Evolutionary conservation across 768 basidiomycete species (phyloP), one percentile per base, ranked within the genome.

Genomic region (Chlorophyllum brunneum): DNA sequence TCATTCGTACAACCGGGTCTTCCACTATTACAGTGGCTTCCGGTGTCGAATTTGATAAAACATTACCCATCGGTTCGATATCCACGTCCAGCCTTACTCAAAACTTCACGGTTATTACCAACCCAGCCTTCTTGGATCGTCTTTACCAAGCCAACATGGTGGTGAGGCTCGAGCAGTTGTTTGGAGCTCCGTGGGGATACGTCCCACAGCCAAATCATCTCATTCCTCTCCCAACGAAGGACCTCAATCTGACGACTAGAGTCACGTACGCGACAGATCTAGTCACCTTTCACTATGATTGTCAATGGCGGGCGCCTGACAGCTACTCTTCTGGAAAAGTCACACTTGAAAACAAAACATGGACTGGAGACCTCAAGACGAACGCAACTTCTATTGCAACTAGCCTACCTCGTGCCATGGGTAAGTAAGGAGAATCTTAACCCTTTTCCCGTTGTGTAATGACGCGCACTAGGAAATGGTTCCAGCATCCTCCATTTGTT

Each of bases 131-230:
- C n/a, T n/a, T n/a, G n/a, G n/a, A n/a, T n/a, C n/a, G n/a, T n/a
- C n/a, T n/a, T n/a, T n/a, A n/a, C n/a, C n/a, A n/a, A n/a, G n/a
- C n/a, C n/a, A n/a, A n/a, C n/a, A n/a, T n/a, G n/a, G n/a, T n/a
- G n/a, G n/a, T n/a, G n/a, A n/a, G n/a, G n/a, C n/a, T n/a, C n/a
- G n/a, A n/a, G n/a, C n/a, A n/a, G n/a, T n/a, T n/a, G n/a, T n/a
- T n/a, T n/a, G n/a, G n/a, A n/a, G n/a, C n/a, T n/a, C n/a, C n/a
- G n/a, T n/a, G n/a, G n/a, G n/a, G n/a, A n/a, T n/a, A n/a, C n/a
- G n/a, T n/a, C n/a, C n/a, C n/a, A n/a, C n/a, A n/a, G n/a, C 34
- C 46, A 7, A 48, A 48, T n/a, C 37, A 34, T 31, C 34, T 48
- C 10, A 48, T 48, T n/a, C 46, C 46, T 8, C 18, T 48, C n/a